Percentiles rank a stretch among this genome's conserved stretches.
phyloP scores from a whole-genome alignment of 768 basidiomycete species.

The Chiua virens region DNA sequence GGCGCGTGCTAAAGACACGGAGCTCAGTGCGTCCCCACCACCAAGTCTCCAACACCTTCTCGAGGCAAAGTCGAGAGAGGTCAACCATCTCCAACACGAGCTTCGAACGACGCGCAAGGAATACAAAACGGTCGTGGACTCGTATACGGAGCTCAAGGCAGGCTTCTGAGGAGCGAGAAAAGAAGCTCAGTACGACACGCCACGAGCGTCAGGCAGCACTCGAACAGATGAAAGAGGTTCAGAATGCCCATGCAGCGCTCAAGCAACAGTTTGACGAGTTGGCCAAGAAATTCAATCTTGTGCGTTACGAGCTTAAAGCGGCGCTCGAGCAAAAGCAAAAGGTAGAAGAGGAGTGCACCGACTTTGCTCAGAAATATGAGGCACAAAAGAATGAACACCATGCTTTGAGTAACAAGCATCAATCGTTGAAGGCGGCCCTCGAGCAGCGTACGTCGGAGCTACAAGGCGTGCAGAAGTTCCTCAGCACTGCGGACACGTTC shows the following conservation, averaged over 20 bases:
- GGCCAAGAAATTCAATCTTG: constrained; percentile 3
- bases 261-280: constrained; percentile 14
- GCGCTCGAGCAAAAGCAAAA: constrained; percentile 4
- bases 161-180: constrained; percentile 7
- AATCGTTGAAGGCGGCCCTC: constrained; percentile 28
- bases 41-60: not conserved
- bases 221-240: constrained; percentile 4
- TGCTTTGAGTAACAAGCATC: constrained; percentile 3
- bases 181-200: not conserved
- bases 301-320: constrained; percentile 1
- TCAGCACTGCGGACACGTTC: constrained; percentile 39
- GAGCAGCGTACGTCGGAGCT: constrained; percentile 42
- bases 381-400: constrained; percentile 14
- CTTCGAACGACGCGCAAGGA: constrained; percentile 3
- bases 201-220: constrained; percentile 5
- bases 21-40: not conserved
- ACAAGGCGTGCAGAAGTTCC: constrained; percentile 42
- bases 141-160: not conserved
- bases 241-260: constrained; percentile 17
- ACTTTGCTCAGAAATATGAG: constrained; percentile 11
- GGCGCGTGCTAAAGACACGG: not conserved
- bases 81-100: constrained; percentile 4
- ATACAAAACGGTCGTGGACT: not conserved
- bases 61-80: constrained; percentile 7
- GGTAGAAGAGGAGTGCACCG: not conserved